Evolutionary conservation across 2,329 filamentous ascomycete genomes (phyloP), one percentile per base, ranked within the genome.

Genomic region (Scytalidium sp.): DNA sequence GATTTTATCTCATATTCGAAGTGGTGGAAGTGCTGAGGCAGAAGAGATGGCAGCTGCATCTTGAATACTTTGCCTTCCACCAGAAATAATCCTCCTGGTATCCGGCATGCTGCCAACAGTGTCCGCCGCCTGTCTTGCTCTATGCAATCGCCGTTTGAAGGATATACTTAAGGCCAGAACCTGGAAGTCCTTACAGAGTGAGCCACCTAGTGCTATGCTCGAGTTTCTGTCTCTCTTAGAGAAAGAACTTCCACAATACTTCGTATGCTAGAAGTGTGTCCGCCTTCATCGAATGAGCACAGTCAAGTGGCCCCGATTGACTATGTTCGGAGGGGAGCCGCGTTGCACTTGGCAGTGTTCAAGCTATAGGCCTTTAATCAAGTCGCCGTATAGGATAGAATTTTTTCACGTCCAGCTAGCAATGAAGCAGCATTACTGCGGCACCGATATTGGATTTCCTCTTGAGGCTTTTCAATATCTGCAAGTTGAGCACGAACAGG

Each of bases 331-430:
- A 22, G 19, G 13, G 17, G 2, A 15, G 19, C 45, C 29, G 39
- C 19, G 41, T 43, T 54, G 51, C 32, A 53, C 20, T 19, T 41
- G 41, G 15, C 20, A 19, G 29, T 43, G 41, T 42, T 15, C n/a
- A 32, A 25, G 5, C 25, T 56, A 45, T 48, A 2, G 20, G 10
- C 49, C 41, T 50, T 15, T 47, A 43, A 45, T n/a, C 21, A 21
- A n/a, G 17, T 54, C 54, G 23, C 13, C 22, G 20, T 50, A 46
- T 45, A n/a, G 20, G 25, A 47, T 56, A 45, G 6, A 50, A 43
- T 57, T 55, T 49, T 48, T 44, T 19, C 55, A 57, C 19, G 47
- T 57, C 46, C 50, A 53, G 19, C 50, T 57, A 43, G 50, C 50
- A 42, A 51, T 57, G 36, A 57, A 49, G 19, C 50, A 51, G 13